These are phyloP conservation scores for Vigna angularis DNA, from an alignment of 306 rosid genomes.

Conservation along the genomic window DNA sequence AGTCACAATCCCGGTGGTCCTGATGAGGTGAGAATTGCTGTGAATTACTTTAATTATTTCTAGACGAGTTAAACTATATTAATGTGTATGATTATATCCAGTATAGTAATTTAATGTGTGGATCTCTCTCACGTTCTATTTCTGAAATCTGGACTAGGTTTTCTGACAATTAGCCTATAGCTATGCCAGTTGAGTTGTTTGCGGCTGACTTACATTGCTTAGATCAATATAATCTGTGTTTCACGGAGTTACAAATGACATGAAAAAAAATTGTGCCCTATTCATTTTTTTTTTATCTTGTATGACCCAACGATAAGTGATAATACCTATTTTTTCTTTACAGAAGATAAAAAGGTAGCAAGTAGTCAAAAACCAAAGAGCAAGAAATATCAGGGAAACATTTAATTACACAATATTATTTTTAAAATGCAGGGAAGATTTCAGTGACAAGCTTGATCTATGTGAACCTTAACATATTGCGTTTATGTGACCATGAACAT, in stretches of 20 bases:
- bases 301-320: constrained; percentile 9
- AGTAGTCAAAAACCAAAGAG: constrained; percentile 15
- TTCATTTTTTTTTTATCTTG: constrained; percentile 5
- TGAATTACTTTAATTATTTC: constrained; percentile 32
- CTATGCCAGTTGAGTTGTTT: constrained; percentile 19
- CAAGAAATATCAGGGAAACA: constrained; percentile 10
- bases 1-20: constrained; percentile 99
- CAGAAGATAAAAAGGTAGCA: background rate
- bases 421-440: background rate
- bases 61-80: constrained; percentile 26
- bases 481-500: background rate
- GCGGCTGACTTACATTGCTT: constrained; percentile 25
- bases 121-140: background rate
- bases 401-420: background rate
- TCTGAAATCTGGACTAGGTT: constrained; percentile 29
- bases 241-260: constrained; percentile 7
- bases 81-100: constrained; percentile 22
- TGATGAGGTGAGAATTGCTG: constrained; percentile 64
- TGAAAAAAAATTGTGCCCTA: background rate
- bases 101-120: constrained; percentile 27
- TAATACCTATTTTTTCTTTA: constrained; percentile 11
- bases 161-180: constrained; percentile 19
- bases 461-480: constrained; percentile 7
- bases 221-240: constrained; percentile 11
- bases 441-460: constrained; percentile 25